phyloP scores from a whole-genome alignment of 371 early-diverging fungal species.

The Saksenaea vasiformis region DNA sequence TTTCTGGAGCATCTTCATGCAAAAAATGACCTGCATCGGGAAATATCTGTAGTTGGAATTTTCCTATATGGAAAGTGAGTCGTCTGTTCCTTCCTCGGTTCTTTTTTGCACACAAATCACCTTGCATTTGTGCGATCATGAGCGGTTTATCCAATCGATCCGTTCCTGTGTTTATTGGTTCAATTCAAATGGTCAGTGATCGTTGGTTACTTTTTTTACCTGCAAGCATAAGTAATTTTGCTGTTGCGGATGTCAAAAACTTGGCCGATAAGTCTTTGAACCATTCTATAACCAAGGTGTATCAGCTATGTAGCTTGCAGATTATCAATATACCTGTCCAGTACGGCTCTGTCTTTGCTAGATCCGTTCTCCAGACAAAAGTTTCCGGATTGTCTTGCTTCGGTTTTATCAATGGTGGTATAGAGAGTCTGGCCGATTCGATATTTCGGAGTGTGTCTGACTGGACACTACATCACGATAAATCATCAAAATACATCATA shows the following conservation, averaged over 20 bases:
- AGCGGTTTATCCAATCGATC: conserved; percentile 91
- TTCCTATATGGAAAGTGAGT: conserved; percentile 38
- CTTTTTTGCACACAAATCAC: conserved; percentile 41
- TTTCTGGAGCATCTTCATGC: conserved; percentile 88
- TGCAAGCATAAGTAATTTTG: conserved; percentile 87
- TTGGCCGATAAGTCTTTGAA: conserved; percentile 80
- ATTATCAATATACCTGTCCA: conserved; percentile 68
- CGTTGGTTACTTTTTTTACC: conserved; percentile 37
- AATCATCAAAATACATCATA: not conserved
- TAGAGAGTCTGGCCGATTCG: conserved; percentile 77
- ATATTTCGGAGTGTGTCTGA: conserved; percentile 65
- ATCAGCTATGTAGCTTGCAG: not conserved
- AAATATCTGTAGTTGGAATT: conserved; percentile 86
- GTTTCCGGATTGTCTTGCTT: conserved; percentile 13
- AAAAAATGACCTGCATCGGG: conserved; percentile 87
- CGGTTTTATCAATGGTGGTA: conserved; percentile 59
- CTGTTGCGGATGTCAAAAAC: conserved; percentile 71
- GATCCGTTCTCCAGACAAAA: conserved; percentile 74
- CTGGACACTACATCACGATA: conserved; percentile 39
- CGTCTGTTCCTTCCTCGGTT: not conserved
- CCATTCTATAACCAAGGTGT: conserved; percentile 62
- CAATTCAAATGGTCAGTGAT: not conserved
- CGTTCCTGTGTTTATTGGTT: conserved; percentile 48
- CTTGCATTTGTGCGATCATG: conserved; percentile 96
- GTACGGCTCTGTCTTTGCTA: conserved; percentile 67